Conservation (phyloP, 495 filamentous ascomycete species). For the Aspergillus ellipticus region DNA sequence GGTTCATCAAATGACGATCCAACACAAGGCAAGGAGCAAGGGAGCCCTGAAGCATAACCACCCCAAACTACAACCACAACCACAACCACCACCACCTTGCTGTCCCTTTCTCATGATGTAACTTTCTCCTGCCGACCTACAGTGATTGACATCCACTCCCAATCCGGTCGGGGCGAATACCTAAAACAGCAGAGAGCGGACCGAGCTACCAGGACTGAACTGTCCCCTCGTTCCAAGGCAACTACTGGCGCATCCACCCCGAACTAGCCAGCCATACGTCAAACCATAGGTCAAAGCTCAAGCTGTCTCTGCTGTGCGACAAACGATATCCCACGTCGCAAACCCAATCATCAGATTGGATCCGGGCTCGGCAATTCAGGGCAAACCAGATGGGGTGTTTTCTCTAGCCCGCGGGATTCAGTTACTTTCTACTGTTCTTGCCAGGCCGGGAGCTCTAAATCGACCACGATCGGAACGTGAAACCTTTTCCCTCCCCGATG, state of each 20-base stretch:
- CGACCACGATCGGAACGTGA: slow-evolving; percentile 74
- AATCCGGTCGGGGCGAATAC: background rate
- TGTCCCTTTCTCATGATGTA: slow-evolving; percentile 1
- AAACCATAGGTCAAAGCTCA: slow-evolving; percentile 17
- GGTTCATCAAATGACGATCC: slow-evolving; percentile 1
- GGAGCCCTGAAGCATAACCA: background rate
- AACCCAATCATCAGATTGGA: slow-evolving; percentile 3
- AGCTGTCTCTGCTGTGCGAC: slow-evolving; percentile 6
- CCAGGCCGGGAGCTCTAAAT: slow-evolving; percentile 68
- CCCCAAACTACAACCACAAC: too few species aligned
- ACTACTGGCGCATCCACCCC: slow-evolving; percentile 5
- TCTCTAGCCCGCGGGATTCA: background rate
- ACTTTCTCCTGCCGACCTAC: background rate
- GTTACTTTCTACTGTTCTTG: background rate
- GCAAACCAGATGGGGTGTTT: background rate
- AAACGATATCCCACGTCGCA: background rate
- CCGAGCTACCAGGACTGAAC: background rate
- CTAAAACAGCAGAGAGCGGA: background rate
- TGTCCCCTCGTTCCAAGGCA: slow-evolving; percentile 8
- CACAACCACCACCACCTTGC: background rate
- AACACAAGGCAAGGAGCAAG: background rate
- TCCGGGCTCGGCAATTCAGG: background rate
- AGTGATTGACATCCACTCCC: background rate
- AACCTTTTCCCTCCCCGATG: slow-evolving; percentile 56
- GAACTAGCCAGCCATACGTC: slow-evolving; percentile 5